phyloP scores from a whole-genome alignment of 768 basidiomycete genomes.

The Tulasnella sp. region DNA sequence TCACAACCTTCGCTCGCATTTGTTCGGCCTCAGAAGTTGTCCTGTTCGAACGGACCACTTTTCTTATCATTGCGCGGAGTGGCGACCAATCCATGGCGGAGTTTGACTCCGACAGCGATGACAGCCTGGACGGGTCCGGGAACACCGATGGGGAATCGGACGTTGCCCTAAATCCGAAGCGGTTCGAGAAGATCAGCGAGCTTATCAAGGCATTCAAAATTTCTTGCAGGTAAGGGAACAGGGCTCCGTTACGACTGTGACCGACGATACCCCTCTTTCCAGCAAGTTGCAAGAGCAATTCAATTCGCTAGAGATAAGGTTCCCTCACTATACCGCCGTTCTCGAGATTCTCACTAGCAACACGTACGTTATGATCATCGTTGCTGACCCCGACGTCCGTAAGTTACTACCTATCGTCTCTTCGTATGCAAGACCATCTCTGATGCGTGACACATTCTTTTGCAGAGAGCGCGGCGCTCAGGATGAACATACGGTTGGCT shows the following conservation, averaged over 20 bases:
- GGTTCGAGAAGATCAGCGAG: constrained; percentile 55
- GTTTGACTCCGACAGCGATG: constrained; percentile 28
- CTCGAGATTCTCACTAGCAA: constrained; percentile 90
- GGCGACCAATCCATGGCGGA: constrained; percentile 29
- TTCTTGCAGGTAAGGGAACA: constrained; percentile 62
- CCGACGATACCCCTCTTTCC: constrained; percentile 29
- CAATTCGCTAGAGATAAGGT: constrained; percentile 79
- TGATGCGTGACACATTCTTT: background rate
- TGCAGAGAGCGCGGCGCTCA: constrained; percentile 81
- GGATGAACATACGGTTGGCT: constrained; percentile 82
- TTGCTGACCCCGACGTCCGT: constrained; percentile 88
- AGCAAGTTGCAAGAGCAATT: constrained; percentile 67
- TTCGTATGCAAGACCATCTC: background rate
- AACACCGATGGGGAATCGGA: constrained; percentile 5
- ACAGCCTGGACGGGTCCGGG: constrained; percentile 37
- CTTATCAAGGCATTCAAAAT: constrained; percentile 95
- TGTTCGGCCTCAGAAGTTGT: constrained; percentile 92
- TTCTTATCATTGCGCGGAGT: constrained; percentile 80
- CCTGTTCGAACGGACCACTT: constrained; percentile 94
- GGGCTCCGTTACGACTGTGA: constrained; percentile 29
- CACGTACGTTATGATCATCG: constrained; percentile 86
- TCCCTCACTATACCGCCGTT: constrained; percentile 79
- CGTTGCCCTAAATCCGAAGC: constrained; percentile 43
- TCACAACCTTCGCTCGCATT: constrained; percentile 78
- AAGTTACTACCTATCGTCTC: constrained; percentile 31